These are phyloP conservation scores for Colletotrichum kahawae DNA, from an alignment of 2,329 filamentous ascomycete species.

Conservation along the genomic window DNA sequence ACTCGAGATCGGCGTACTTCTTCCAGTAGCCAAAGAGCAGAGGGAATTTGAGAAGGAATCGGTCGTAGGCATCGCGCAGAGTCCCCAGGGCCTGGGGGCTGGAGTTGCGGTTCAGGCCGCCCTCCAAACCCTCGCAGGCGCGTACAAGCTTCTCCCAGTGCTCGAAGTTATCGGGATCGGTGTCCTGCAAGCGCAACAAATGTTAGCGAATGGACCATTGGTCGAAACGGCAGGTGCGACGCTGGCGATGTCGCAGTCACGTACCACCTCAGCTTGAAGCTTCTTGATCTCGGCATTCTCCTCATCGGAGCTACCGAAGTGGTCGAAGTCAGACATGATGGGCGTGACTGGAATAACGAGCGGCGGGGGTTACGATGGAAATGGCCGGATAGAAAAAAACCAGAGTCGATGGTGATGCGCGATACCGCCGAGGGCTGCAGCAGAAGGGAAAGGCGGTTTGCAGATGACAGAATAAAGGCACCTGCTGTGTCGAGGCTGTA, in stretches of 20 bases:
- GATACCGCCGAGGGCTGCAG: not conserved
- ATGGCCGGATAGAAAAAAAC: not conserved
- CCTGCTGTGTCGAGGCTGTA: constrained; percentile 10
- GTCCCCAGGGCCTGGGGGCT: constrained; percentile 91
- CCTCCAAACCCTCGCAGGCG: constrained; percentile 83
- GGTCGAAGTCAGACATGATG: constrained; percentile 72
- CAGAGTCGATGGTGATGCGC: not conserved
- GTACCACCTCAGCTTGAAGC: constrained; percentile 78
- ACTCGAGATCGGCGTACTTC: constrained; percentile 97
- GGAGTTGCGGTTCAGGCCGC: constrained; percentile 94
- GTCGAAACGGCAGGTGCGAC: not conserved
- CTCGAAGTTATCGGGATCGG: constrained; percentile 89
- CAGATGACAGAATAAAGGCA: constrained; percentile 2
- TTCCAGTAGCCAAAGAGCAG: constrained; percentile 99
- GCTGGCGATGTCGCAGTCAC: constrained; percentile 36
- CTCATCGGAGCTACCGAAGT: constrained; percentile 77
- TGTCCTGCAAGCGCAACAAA: constrained; percentile 47
- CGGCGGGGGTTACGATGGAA: not conserved
- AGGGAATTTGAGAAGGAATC: constrained; percentile 92
- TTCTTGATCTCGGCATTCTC: constrained; percentile 84
- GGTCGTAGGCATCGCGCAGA: constrained; percentile 86
- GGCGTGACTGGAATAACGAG: not conserved
- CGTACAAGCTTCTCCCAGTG: constrained; percentile 92
- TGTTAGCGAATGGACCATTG: not conserved
- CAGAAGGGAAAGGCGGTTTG: not conserved